phyloP scores from a whole-genome alignment of 148 eudicot genomes.

The Gaultheria prostrata region DNA sequence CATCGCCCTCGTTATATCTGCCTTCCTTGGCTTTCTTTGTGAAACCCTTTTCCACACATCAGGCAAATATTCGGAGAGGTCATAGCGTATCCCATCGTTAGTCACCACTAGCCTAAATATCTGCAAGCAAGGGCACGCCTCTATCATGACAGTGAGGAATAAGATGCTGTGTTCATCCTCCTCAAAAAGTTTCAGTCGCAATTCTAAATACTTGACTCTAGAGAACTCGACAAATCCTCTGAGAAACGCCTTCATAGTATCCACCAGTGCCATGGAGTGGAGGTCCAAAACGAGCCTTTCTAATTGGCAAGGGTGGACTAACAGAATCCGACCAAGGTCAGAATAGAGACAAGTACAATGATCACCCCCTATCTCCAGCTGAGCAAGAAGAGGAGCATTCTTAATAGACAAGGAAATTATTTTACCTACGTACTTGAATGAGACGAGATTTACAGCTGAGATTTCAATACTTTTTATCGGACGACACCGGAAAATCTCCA shows the following conservation, averaged over 20 bases:
- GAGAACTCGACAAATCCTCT: neutral
- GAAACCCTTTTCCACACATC: neutral
- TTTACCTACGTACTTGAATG: neutral
- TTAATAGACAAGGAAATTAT: neutral
- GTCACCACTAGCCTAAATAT: neutral
- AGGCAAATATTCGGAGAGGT: neutral
- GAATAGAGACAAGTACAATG: neutral
- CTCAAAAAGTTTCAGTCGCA: neutral
- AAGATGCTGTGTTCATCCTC: neutral
- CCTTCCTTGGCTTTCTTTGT: neutral
- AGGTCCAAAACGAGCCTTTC: neutral
- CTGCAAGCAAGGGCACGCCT: neutral
- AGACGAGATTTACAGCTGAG: neutral
- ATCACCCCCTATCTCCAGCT: neutral
- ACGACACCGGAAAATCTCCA: neutral
- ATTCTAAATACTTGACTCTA: neutral
- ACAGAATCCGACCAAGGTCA: no score
- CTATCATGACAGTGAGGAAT: slow-evolving; percentile 5
- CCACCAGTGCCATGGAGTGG: neutral
- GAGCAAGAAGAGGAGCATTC: neutral
- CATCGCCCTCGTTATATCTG: neutral
- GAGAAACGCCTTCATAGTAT: neutral
- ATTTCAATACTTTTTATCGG: neutral
- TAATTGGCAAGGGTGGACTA: neutral
- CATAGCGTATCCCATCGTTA: no score